Base-by-base conservation (phyloP, 768 basidiomycete genomes). In the Trametes punicea region DNA sequence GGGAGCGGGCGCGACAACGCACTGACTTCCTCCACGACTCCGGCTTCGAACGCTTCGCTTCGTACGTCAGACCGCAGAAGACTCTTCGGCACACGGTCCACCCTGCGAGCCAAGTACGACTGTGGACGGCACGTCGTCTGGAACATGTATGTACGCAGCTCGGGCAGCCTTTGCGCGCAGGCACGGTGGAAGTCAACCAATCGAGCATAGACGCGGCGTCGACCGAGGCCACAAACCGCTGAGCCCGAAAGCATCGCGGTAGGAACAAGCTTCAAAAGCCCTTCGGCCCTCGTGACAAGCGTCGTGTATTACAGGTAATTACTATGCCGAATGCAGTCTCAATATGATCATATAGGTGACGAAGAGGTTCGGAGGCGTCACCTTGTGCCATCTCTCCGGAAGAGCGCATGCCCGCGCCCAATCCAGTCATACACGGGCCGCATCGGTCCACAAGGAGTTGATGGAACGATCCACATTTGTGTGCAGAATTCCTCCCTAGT, bases 331-430 rank as follows among this genome's bases (percentile, higher is more conserved):
- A 21, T 29, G 1, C 15, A 23, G 26, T 4, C n/a, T 29, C 52
- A 54, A 54, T 54, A 46, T 54, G 52, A 54, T 54, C 52, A 54
- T 54, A 54, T 54, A 25, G 27, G 51, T 45, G 51, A 45, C 41
- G 51, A 54, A 38, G 52, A 7, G 13, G n/a, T 33, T 29, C 26
- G 26, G 4, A 34, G 30, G 52, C 52, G 29, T 54, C 52, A 54
- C 44, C 52, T 20, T 18, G 13, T 46, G 34, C 45, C 52, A 46
- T 36, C 33, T 9, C 44, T 20, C 44, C 52, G 44, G 44, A 26
- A 46, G 44, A 46, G 52, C 33, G 52, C 26, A 54, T 54, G 52
- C 15, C 44, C n/a, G 26, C 34, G 25, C n/a, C 52, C 52, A 30
- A 46, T 46, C 42, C 46, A 4, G 44, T 25, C 34, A 11, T 8